Percentiles rank a stretch among this genome's conserved stretches.
These are phyloP conservation scores for Kurtzmaniella quercitrusa DNA, from an alignment of 1,139 yeast genomes.

Conservation along the genomic window DNA sequence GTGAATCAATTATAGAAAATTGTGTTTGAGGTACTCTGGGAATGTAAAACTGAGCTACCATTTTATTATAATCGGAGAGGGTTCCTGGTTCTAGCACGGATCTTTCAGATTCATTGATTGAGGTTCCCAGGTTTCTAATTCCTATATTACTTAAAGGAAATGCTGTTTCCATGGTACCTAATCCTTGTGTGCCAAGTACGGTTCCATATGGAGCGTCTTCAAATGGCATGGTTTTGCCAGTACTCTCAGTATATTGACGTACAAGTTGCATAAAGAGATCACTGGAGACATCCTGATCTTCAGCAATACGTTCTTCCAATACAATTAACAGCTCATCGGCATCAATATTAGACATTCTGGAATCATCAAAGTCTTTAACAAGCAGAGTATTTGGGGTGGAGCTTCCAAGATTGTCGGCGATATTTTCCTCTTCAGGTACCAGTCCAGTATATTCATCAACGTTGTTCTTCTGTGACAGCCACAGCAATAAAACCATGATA, in stretches of 20 bases:
- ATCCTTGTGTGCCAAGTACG: background rate
- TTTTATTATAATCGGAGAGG: constrained; percentile 1
- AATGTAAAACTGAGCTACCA: constrained; percentile 5
- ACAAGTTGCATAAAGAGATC: background rate
- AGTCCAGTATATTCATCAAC: background rate
- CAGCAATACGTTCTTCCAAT: background rate
- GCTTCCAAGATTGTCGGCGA: background rate
- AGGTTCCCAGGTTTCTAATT: background rate
- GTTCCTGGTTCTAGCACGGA: background rate
- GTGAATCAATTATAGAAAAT: constrained; percentile 5
- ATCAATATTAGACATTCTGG: no score
- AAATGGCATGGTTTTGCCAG: background rate
- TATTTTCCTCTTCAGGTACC: background rate
- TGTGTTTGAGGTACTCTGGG: constrained; percentile 5
- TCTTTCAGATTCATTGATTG: background rate
- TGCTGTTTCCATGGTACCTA: background rate
- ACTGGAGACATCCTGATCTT: background rate
- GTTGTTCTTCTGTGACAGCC: background rate
- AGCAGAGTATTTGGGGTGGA: background rate
- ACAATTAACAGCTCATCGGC: constrained; percentile 1
- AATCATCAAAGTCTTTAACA: no score
- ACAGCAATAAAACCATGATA: background rate
- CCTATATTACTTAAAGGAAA: background rate
- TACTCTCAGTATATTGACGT: background rate
- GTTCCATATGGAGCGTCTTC: constrained; percentile 1